Evolutionary conservation across 108 stramenopile species (phyloP), one percentile per base, ranked within the genome.

Genomic region (Pseudonitzschia pungens): DNA sequence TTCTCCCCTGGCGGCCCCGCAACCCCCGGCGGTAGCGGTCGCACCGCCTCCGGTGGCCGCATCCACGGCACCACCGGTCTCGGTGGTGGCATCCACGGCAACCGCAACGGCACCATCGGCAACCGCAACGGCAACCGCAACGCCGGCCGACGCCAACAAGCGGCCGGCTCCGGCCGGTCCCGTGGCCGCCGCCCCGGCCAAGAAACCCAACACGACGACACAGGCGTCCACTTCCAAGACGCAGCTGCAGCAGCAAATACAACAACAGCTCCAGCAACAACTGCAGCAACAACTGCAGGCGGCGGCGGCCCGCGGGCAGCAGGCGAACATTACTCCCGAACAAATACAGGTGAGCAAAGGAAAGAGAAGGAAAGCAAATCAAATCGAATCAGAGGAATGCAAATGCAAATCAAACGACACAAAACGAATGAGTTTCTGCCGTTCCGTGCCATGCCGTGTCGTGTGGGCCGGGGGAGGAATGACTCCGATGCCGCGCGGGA

Each of bases 271-370:
- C 11, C 92, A 93, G 73, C 76, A 77, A 9, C 92, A 93, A 60
- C 73, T 93, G 24, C 92, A 93, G 64, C 80, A 79, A 24, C 92
- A 93, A 69, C 81, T 93, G 20, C 86, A 88, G 68, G 92, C 92
- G 12, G 92, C 92, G 10, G 92, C 92, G 16, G 87, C 88, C 43
- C 86, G 90, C 43, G 92, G 92, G 40, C 90, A 93, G 57, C 88
- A 91, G 70, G 92, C 90, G 28, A 89, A 89, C 77, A 93, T 93
- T 63, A 89, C 92, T 0, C 92, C 90, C 6, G 92, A 89, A 71
- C 90, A 91, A 79, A 93, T 93, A 69, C 92, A 93, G 73, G 78
- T 74, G 53, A 44, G 77, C 42, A 5, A 9, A 22, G 8, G 20
- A 63, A 7, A 63, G 36, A 18, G 40, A n/a, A n/a, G n/a, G n/a